Evolutionary conservation across 345 rosid genomes (phyloP).

Genomic region (Capsella bursapastoris): DNA sequence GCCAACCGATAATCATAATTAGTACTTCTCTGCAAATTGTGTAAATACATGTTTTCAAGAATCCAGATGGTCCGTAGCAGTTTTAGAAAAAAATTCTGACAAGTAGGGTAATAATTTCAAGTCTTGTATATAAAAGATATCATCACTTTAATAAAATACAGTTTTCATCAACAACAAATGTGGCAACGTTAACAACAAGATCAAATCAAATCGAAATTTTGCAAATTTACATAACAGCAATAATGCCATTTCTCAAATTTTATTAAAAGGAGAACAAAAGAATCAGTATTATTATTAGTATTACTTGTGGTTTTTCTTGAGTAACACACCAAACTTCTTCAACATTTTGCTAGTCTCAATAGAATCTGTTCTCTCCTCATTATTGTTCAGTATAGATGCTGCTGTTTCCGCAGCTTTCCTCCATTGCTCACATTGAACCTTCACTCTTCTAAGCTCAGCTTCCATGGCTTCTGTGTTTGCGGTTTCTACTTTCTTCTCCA

Average conservation of each 20-base stretch:
- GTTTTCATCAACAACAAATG: slow-evolving; percentile 14
- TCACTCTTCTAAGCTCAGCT: slow-evolving; percentile 78
- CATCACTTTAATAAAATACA: slow-evolving; percentile 17
- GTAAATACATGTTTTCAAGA: neutral
- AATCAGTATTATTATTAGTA: slow-evolving; percentile 32
- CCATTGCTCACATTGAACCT: slow-evolving; percentile 95
- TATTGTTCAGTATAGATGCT: slow-evolving; percentile 76
- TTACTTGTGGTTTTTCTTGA: slow-evolving; percentile 86
- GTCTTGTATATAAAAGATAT: neutral
- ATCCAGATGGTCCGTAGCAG: neutral
- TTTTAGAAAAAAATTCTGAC: neutral
- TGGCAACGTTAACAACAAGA: slow-evolving; percentile 16
- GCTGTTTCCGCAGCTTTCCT: slow-evolving; percentile 98
- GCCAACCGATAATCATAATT: too few relatives aligned
- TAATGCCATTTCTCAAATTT: slow-evolving; percentile 6
- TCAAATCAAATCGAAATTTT: slow-evolving; percentile 31
- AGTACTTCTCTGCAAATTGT: too few relatives aligned
- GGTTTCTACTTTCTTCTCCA: slow-evolving; percentile 56
- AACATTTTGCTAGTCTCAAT: slow-evolving; percentile 69
- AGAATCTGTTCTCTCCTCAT: slow-evolving; percentile 60
- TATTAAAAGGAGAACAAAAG: neutral
- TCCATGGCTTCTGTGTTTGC: slow-evolving; percentile 55
- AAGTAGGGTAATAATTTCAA: neutral
- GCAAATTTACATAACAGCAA: slow-evolving; percentile 34
- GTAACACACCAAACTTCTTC: slow-evolving; percentile 87